A percentile compares a stretch with the other conserved stretches of the same genome.
Conservation (phyloP, 164 flowering plant species). For the Kalanchoe fedtschenkoi region DNA sequence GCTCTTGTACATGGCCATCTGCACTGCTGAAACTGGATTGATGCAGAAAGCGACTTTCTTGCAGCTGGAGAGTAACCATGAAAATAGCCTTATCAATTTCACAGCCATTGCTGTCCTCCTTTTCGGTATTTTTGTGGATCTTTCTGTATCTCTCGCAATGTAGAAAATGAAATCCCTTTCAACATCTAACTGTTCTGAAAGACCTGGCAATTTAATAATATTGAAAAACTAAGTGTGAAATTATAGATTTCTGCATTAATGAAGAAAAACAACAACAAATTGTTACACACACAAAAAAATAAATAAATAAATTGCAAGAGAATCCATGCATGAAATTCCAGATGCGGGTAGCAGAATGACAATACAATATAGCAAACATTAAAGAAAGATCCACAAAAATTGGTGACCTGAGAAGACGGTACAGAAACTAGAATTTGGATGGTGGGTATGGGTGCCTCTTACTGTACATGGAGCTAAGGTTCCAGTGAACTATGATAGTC, state of each 20-base stretch:
- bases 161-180: too few species aligned
- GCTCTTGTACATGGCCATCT: conserved; percentile 45
- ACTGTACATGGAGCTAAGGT: neutral
- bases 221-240: neutral
- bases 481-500: neutral
- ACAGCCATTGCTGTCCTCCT: conserved; percentile 50
- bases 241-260: too few species aligned
- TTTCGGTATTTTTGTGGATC: conserved; percentile 37
- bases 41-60: conserved; percentile 30
- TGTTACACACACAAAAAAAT: neutral
- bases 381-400: neutral
- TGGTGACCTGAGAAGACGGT: neutral
- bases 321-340: neutral
- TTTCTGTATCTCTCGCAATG: conserved; percentile 20
- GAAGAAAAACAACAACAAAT: too few species aligned
- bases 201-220: neutral
- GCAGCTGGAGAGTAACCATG: conserved; percentile 7
- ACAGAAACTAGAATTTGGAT: neutral
- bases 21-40: conserved; percentile 53
- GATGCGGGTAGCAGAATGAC: neutral
- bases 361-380: neutral
- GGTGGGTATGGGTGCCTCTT: neutral
- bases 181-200: neutral
- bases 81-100: conserved; percentile 44
- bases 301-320: neutral